Base-by-base conservation (phyloP, 1,284 basidiomycete species). In the Apiotrichum mycotoxinovorans region DNA sequence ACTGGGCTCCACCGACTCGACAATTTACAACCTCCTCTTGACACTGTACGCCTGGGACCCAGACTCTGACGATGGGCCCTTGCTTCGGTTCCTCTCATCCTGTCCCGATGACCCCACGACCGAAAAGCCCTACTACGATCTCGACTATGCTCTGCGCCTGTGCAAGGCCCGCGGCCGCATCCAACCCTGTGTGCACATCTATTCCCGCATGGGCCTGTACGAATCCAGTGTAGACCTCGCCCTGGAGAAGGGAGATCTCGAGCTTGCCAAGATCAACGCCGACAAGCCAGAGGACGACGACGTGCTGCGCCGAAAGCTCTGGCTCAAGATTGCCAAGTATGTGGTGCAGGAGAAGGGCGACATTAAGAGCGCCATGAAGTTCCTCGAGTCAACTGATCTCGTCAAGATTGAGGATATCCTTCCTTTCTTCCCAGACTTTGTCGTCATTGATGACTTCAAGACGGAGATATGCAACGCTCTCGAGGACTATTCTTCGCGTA, bases 371-470 rank as follows among this genome's bases (percentile, higher is more conserved):
- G 96, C 95, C 18, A 98, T 98, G 91, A 85, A 83, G 35, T 98
- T 98, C 80, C 80, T 98, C 62, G 91, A 96, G 69, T 88, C 90
- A 58, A 96, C 95, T 0, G 88, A 93, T 67, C 79, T 98, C 27
- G 85, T 99, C 70, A 95, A 97, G 77, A 95, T 99, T 64, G 96
- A 99, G 75, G 96, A 99, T 72, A 95, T 98, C 53, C 79, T 99
- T 25, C 96, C 96, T 3, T 98, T 98, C 85, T 98, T 99, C 85
- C 95, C 96, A 2, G 95, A 98, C 78, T 99, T 99, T 76, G 92
- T 95, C 15, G 91, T 98, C 62, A 98, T 99, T 66, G 96, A 98
- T 74, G 94, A 98, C 72, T 98, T 98, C 83, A 98, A 98, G 76
- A 90, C 95, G 66, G 94, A 98, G 78, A 98, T 98, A 65, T 96